phyloP scores from a whole-genome alignment of 352 stramenopile species.

The Phytophthora litchii region DNA sequence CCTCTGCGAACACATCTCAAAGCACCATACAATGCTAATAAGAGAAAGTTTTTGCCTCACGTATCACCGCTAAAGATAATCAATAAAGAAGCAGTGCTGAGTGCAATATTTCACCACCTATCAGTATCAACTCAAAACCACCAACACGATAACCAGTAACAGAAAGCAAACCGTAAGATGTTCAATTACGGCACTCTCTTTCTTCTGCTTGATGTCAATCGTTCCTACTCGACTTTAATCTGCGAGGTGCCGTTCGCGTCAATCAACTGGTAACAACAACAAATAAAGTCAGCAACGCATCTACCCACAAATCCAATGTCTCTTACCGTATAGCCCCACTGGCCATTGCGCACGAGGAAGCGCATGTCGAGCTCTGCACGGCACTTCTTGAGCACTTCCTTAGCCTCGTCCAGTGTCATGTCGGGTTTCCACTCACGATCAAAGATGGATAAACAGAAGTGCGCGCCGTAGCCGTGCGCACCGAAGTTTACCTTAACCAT shows the following conservation, averaged over 20 bases:
- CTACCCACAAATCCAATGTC: neutral
- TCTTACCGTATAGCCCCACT: constrained; percentile 84
- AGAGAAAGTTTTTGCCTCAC: neutral
- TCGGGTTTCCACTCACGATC: constrained; percentile 90
- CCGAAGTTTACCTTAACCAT: constrained; percentile 90
- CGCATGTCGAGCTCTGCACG: constrained; percentile 80
- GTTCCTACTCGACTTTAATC: constrained; percentile 58
- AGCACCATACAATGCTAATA: constrained; percentile 1
- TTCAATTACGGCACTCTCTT: constrained; percentile 25
- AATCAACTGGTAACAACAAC: constrained; percentile 53
- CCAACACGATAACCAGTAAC: neutral
- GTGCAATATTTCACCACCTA: neutral
- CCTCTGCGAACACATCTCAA: neutral
- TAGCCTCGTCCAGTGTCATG: constrained; percentile 78
- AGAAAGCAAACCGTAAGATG: constrained; percentile 23
- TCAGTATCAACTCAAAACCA: neutral
- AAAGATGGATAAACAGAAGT: constrained; percentile 90
- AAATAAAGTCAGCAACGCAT: constrained; percentile 1
- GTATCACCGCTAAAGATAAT: neutral
- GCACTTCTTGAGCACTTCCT: constrained; percentile 78
- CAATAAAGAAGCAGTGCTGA: neutral
- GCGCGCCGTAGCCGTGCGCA: constrained; percentile 80
- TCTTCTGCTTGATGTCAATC: constrained; percentile 17
- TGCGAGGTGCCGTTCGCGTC: constrained; percentile 70
- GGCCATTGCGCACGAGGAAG: constrained; percentile 88